phyloP scores from a whole-genome alignment of 441 rosid species.

The Rhodomyrtus psidioides region DNA sequence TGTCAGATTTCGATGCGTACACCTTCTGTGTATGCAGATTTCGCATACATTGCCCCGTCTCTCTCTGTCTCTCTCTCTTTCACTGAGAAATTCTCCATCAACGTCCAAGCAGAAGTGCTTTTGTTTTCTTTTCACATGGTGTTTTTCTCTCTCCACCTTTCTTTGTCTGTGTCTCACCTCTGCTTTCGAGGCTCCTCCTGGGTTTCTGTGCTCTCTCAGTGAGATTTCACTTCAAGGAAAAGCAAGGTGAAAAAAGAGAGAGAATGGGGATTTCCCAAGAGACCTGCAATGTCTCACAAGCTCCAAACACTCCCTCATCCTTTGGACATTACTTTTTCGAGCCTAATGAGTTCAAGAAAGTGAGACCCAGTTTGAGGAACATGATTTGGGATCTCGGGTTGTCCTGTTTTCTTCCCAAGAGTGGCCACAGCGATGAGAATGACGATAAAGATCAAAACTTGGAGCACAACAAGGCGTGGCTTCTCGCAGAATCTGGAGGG shows the following conservation, averaged over 20 bases:
- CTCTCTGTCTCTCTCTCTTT: not conserved
- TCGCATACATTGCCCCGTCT: not conserved
- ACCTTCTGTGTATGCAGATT: not conserved
- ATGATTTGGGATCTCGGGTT: conserved; percentile 64
- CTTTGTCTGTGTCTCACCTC: not conserved
- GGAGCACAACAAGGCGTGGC: conserved; percentile 93
- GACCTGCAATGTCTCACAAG: conserved; percentile 3
- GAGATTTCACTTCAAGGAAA: not conserved
- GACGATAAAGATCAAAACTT: conserved; percentile 9
- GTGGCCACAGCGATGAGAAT: conserved; percentile 7
- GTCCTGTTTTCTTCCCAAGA: conserved; percentile 56
- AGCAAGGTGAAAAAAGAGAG: not conserved
- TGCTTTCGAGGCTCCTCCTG: not conserved
- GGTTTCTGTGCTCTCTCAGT: not conserved
- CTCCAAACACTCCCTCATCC: conserved; percentile 11
- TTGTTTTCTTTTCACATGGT: not conserved
- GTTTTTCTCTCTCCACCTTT: not conserved
- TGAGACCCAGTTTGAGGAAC: conserved; percentile 32
- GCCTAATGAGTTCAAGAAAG: conserved; percentile 23
- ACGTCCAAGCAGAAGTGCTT: not conserved
- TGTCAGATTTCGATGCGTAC: not conserved
- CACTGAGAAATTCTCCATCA: not conserved
- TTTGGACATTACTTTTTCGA: conserved; percentile 16
- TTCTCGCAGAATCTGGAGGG: conserved; percentile 85
- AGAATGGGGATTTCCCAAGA: not conserved